Percentiles rank a stretch among this genome's conserved stretches.
These are phyloP conservation scores for Trichoderma orchidacearum DNA, from an alignment of 495 filamentous ascomycete species.

Conservation along the genomic window DNA sequence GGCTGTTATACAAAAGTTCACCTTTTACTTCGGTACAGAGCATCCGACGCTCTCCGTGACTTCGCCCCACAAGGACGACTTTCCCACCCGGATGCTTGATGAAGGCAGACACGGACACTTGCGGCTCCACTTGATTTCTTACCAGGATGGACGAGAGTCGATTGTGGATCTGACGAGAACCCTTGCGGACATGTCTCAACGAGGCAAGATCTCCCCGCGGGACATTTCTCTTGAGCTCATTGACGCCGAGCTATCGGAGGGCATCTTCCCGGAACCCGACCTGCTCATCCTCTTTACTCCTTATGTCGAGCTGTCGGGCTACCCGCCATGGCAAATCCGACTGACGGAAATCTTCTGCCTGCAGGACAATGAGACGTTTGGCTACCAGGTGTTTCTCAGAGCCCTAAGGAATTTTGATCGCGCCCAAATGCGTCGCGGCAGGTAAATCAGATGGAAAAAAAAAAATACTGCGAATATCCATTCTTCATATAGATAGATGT, in stretches of 20 bases:
- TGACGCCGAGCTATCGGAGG: conserved; percentile 68
- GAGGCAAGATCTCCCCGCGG: conserved; percentile 57
- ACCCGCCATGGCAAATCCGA: conserved; percentile 91
- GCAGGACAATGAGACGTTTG: conserved; percentile 61
- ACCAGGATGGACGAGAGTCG: conserved; percentile 81
- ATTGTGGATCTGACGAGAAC: conserved; percentile 94
- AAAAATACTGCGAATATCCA: neutral
- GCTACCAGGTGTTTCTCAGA: conserved; percentile 84
- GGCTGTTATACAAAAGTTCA: conserved; percentile 57
- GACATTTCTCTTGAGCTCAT: conserved; percentile 80
- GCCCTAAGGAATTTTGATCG: conserved; percentile 73
- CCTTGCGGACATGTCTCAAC: conserved; percentile 85
- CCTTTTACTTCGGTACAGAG: conserved; percentile 66
- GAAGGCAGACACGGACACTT: conserved; percentile 31
- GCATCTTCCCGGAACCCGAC: conserved; percentile 72
- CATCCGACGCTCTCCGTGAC: conserved; percentile 53
- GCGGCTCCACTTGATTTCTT: conserved; percentile 73
- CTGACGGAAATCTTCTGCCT: conserved; percentile 86
- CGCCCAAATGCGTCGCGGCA: conserved; percentile 79
- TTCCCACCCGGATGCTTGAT: conserved; percentile 7
- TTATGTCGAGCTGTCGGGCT: conserved; percentile 69
- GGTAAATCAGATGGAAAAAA: conserved; percentile 26
- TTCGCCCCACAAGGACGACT: conserved; percentile 49
- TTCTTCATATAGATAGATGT: neutral
- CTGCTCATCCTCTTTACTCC: conserved; percentile 77